Evolutionary conservation across 169 alveolate species (phyloP), one percentile per base, ranked within the genome.

Genomic region (Plasmodium reichenowi): DNA sequence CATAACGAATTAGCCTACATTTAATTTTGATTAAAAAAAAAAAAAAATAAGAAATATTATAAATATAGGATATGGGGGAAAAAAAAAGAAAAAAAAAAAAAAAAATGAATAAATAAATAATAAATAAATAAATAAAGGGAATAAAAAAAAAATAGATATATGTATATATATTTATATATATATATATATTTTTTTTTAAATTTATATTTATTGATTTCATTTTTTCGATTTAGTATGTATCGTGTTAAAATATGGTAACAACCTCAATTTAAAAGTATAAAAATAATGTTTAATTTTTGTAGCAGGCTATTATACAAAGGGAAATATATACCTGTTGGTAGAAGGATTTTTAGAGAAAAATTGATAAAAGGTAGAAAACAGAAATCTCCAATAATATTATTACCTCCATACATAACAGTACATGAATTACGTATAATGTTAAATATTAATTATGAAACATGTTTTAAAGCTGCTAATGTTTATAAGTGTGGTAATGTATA

Each of bases 361-460:
- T 71, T 94, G 17, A 47, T 93, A 22, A 88, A 66, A 29, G 96
- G 96, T 5, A 47, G 95, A 66, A 50, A 88, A 32, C 96, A 94
- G 54, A 91, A 89, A 43, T 94, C 95, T 22, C 96, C 96, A 22
- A 94, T 92, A 72, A 94, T 94, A 47, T 71, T 94, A 59, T 80
- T 94, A 7, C 96, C 96, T 32, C 94, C 94, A 10, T 94, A 78
- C 68, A 92, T 94, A 52, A 59, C 96, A 3, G 72, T 94, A 38
- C 94, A 89, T 63, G 96, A 94, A 75, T 93, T 94, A 52, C 71
- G 96, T 2, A 17, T 94, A 48, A 94, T 94, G 96, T 72, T 94
- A 9, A 83, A 93, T 32, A 70, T 72, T 54, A 88, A 94, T 63
- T 92, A 92, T 71, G 75, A 88, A 15, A 56, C 94, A 10, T 94